Conservation (phyloP, 768 basidiomycete species). For the Hericium alpestre region DNA sequence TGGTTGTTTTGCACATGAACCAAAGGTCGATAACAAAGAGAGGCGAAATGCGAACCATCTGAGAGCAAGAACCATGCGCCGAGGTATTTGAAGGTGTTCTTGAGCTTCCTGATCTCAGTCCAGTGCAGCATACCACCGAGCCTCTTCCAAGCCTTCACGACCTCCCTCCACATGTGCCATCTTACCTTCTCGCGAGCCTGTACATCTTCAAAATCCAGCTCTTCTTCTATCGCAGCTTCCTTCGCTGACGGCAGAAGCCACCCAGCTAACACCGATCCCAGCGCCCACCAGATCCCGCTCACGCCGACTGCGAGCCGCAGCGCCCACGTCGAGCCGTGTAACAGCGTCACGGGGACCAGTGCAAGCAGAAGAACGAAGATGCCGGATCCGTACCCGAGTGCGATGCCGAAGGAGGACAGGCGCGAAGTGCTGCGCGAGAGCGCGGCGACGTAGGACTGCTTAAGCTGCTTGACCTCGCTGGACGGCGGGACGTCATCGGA, state of each 20-base stretch:
- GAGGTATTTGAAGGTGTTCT: constrained; percentile 82
- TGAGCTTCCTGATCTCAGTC: constrained; percentile 60
- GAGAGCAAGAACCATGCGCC: constrained; percentile 91
- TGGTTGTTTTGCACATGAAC: constrained; percentile 16
- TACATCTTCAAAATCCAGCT: constrained; percentile 4
- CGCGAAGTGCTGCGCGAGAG: constrained; percentile 70
- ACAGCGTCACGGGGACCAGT: constrained; percentile 62
- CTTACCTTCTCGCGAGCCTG: constrained; percentile 1
- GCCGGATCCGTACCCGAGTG: constrained; percentile 77
- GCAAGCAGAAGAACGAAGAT: constrained; percentile 66
- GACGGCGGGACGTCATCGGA: not conserved
- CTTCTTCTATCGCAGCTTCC: constrained; percentile 10
- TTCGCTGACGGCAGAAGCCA: constrained; percentile 51
- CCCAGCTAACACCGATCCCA: constrained; percentile 71
- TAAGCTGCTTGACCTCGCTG: not conserved
- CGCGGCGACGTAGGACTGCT: constrained; percentile 34
- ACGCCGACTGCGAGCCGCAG: constrained; percentile 76
- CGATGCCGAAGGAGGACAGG: constrained; percentile 79
- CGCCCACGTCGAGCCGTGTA: constrained; percentile 69
- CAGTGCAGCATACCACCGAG: constrained; percentile 67
- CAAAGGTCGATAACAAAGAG: not conserved
- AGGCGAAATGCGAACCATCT: constrained; percentile 47
- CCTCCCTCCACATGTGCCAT: constrained; percentile 42
- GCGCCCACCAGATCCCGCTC: constrained; percentile 82
- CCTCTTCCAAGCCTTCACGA: constrained; percentile 62